phyloP scores from a whole-genome alignment of 2,329 filamentous ascomycete species.

The Cladosporium sp. region DNA sequence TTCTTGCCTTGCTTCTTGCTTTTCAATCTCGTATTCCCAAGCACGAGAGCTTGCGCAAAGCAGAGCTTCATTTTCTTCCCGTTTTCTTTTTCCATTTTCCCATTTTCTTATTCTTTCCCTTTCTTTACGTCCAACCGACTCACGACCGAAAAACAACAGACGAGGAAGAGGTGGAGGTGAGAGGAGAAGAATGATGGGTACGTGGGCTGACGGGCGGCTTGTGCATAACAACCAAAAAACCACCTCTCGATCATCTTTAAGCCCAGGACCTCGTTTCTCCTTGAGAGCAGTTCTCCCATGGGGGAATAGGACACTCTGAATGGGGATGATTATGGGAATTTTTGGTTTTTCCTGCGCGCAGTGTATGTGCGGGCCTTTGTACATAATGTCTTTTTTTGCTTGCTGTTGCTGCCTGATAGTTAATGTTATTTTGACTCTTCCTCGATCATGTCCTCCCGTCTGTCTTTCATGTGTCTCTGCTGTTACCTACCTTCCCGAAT shows the following conservation, averaged over 20 bases:
- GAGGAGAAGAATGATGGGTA: not conserved
- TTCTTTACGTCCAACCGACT: not conserved
- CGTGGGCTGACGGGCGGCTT: conserved; percentile 4
- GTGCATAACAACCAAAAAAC: conserved; percentile 1
- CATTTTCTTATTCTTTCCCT: not conserved
- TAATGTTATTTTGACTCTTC: conserved; percentile 23
- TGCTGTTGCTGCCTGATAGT: not conserved
- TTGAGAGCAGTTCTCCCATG: too few species aligned
- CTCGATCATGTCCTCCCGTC: too few species aligned
- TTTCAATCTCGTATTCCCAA: not conserved
- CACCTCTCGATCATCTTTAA: too few species aligned
- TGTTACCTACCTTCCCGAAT: too few species aligned
- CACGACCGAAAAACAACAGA: conserved; percentile 2
- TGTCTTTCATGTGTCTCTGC: too few species aligned
- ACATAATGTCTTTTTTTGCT: conserved; percentile 25
- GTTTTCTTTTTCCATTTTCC: not conserved
- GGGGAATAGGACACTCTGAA: too few species aligned
- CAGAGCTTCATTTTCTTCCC: conserved; percentile 1
- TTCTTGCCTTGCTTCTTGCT: not conserved
- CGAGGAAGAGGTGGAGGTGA: not conserved
- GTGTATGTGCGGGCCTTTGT: conserved; percentile 16
- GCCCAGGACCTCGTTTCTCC: too few species aligned
- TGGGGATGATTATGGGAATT: too few species aligned
- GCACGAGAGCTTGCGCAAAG: not conserved
- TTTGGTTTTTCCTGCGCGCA: too few species aligned